A percentile compares a stretch with the other conserved stretches of the same genome.
phyloP scores from a whole-genome alignment of 331 rosid species.

The Malus hybrid region DNA sequence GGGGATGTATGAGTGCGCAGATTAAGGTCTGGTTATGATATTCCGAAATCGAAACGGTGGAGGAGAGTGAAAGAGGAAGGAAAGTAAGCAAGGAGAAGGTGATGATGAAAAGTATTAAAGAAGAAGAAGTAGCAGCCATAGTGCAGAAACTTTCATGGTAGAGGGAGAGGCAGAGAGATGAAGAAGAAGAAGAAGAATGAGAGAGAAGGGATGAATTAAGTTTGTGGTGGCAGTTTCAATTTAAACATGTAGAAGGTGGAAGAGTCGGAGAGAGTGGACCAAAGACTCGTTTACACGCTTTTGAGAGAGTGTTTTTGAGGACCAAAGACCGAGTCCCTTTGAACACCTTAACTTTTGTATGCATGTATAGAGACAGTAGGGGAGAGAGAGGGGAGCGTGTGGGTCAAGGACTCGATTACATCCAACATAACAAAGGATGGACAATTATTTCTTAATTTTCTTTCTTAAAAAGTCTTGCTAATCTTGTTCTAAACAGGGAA shows the following conservation, averaged over 20 bases:
- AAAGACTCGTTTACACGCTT: conserved; percentile 35
- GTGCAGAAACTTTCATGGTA: conserved; percentile 20
- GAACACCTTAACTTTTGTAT: too few species aligned
- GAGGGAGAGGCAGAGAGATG: neutral
- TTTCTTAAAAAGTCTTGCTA: too few species aligned
- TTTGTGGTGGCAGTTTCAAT: neutral
- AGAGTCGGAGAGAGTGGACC: neutral
- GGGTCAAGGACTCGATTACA: too few species aligned
- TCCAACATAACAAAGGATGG: too few species aligned
- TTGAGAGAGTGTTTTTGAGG: conserved; percentile 2
- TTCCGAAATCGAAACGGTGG: conserved; percentile 64
- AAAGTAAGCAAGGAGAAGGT: conserved; percentile 6
- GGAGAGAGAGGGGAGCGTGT: too few species aligned
- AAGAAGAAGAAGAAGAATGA: neutral
- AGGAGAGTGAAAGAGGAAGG: conserved; percentile 35
- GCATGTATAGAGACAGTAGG: too few species aligned
- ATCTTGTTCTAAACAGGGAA: too few species aligned
- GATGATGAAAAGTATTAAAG: conserved; percentile 2
- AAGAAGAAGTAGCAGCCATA: conserved; percentile 37
- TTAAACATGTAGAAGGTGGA: conserved; percentile 7
- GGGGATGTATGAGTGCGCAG: conserved; percentile 38
- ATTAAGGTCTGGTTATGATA: conserved; percentile 40
- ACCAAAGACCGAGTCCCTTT: conserved; percentile 35
- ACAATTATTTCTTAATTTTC: too few species aligned
- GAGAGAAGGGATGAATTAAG: neutral